phyloP scores from a whole-genome alignment of 1,139 yeast species.

The Suhomyces taliae region DNA sequence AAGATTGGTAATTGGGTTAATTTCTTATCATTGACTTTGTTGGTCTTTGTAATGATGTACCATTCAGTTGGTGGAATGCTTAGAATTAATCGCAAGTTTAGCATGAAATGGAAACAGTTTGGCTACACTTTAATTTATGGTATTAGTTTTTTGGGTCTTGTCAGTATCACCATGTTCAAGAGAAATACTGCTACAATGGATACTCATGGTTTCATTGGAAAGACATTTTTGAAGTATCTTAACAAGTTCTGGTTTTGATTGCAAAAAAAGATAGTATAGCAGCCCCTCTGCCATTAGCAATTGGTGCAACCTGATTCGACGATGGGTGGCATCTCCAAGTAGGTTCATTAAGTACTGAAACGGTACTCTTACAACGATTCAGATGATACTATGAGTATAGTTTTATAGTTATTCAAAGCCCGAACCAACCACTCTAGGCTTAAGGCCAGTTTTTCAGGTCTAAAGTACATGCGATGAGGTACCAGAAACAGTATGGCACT shows the following conservation, averaged over 20 bases:
- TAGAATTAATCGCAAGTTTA: slow-evolving; percentile 29
- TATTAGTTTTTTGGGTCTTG: slow-evolving; percentile 25
- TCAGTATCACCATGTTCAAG: slow-evolving; percentile 27
- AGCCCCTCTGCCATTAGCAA: no score
- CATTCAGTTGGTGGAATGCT: slow-evolving; percentile 41
- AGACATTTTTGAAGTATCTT: slow-evolving; percentile 28
- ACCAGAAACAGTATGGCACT: no score
- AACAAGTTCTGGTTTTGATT: slow-evolving; percentile 12
- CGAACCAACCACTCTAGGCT: no score
- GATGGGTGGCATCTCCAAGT: no score
- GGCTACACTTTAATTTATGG: slow-evolving; percentile 35
- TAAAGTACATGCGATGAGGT: no score
- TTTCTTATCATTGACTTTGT: slow-evolving; percentile 17
- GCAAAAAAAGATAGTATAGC: background rate
- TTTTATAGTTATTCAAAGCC: no score
- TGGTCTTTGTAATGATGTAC: slow-evolving; percentile 31
- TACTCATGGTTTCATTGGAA: slow-evolving; percentile 30
- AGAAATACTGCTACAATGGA: slow-evolving; percentile 15
- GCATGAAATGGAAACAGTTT: slow-evolving; percentile 30
- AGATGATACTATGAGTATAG: no score
- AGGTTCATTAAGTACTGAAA: no score
- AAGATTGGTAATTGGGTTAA: slow-evolving; percentile 24
- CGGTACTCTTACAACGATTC: no score
- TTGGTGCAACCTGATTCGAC: background rate
- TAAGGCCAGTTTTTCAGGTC: no score